A percentile compares a stretch with the other conserved stretches of the same genome.
phyloP scores from a whole-genome alignment of 106 monocot species.

The Ottelia alismoides region DNA sequence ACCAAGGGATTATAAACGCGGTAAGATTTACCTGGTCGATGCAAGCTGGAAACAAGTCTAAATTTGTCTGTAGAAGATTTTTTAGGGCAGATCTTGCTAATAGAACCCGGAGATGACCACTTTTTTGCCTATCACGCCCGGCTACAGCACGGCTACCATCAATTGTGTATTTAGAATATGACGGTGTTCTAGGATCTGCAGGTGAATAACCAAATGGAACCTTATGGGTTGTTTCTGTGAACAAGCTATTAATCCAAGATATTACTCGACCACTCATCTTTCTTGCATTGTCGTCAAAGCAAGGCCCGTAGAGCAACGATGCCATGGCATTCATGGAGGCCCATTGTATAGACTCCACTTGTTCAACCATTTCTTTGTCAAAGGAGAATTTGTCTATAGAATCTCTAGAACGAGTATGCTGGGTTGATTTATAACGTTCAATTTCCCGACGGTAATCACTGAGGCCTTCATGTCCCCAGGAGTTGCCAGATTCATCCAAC shows the following conservation, averaged over 20 bases:
- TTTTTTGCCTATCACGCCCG: slow-evolving; percentile 60
- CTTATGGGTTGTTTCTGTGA: slow-evolving; percentile 53
- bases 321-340: slow-evolving; percentile 93
- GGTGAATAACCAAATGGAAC: slow-evolving; percentile 80
- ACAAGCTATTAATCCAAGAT: slow-evolving; percentile 84
- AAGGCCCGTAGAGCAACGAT: slow-evolving; percentile 88
- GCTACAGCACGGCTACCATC: slow-evolving; percentile 46
- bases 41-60: slow-evolving; percentile 86
- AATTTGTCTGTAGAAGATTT: slow-evolving; percentile 95
- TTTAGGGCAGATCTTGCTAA: slow-evolving; percentile 90
- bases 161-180: slow-evolving; percentile 50
- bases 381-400: slow-evolving; percentile 85
- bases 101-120: slow-evolving; percentile 44
- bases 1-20: no score
- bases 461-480: slow-evolving; percentile 45
- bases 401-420: slow-evolving; percentile 83
- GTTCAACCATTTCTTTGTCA: slow-evolving; percentile 81
- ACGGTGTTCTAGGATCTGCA: slow-evolving; percentile 84
- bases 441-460: slow-evolving; percentile 82
- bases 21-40: slow-evolving; percentile 86
- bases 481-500: slow-evolving; percentile 68
- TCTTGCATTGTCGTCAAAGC: slow-evolving; percentile 97
- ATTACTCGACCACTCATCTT: slow-evolving; percentile 80
- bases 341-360: slow-evolving; percentile 88
- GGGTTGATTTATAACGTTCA: slow-evolving; percentile 77